Evolutionary conservation across 1,139 yeast species (phyloP).

Genomic region (Protomyces inouyei): DNA sequence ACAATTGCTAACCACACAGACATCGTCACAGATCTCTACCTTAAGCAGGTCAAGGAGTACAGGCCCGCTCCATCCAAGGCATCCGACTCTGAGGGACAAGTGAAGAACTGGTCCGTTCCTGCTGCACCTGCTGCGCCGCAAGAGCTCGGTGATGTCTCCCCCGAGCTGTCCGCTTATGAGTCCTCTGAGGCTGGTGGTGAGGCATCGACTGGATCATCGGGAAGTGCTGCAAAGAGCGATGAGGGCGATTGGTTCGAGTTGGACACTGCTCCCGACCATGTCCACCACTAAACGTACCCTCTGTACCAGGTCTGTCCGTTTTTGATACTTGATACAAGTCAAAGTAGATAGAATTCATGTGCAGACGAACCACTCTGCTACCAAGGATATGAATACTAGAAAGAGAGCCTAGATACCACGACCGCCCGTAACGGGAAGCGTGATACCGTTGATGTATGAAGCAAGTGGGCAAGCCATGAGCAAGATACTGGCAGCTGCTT

Average conservation of each 20-base stretch:
- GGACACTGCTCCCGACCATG: conserved; percentile 16
- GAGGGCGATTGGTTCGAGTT: conserved; percentile 26
- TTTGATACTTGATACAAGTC: neutral
- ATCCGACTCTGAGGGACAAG: conserved; percentile 70
- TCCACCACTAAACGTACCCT: neutral
- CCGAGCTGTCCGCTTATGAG: conserved; percentile 72
- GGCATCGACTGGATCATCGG: conserved; percentile 3
- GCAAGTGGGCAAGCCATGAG: conserved; percentile 20
- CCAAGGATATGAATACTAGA: neutral
- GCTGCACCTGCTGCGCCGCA: conserved; percentile 79
- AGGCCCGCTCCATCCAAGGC: conserved; percentile 74
- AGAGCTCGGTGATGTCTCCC: conserved; percentile 63
- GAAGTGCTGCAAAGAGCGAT: neutral
- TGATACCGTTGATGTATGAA: conserved; percentile 25
- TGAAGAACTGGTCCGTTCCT: conserved; percentile 48
- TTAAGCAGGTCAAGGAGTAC: conserved; percentile 80
- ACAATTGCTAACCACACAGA: conserved; percentile 39
- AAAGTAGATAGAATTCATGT: neutral
- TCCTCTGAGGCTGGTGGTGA: conserved; percentile 48
- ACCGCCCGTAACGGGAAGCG: conserved; percentile 25
- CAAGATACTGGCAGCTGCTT: conserved; percentile 24
- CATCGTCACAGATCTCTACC: conserved; percentile 77
- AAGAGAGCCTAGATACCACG: conserved; percentile 8
- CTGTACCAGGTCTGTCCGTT: neutral
- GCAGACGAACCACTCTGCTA: no score